Evolutionary conservation across 345 rosid species (phyloP).

Genomic region (Brassica napus): DNA sequence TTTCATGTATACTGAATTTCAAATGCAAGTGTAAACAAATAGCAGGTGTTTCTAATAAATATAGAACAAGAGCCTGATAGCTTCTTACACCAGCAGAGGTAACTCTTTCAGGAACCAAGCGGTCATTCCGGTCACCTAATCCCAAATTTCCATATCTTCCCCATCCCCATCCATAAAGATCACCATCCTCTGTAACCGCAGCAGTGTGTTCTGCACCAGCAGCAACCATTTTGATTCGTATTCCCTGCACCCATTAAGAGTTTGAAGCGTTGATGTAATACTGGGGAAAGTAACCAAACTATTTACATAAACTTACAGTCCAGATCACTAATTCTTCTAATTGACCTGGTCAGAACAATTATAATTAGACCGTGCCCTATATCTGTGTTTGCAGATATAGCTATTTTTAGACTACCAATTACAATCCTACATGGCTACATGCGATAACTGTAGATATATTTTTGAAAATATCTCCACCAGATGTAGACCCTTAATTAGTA

Average conservation of each 20-base stretch:
- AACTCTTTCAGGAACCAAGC: constrained; percentile 84
- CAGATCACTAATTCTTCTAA: too few species aligned
- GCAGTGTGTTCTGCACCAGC: constrained; percentile 99
- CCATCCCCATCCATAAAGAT: constrained; percentile 99
- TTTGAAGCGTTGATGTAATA: constrained; percentile 1
- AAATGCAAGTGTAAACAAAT: constrained; percentile 5
- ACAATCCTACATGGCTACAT: not conserved
- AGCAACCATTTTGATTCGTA: constrained; percentile 81
- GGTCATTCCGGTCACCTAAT: constrained; percentile 92
- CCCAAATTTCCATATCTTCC: constrained; percentile 97
- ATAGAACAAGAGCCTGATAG: constrained; percentile 20
- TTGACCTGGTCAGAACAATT: not conserved
- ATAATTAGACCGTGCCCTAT: not conserved
- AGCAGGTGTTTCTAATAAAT: too few species aligned
- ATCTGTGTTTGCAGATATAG: not conserved
- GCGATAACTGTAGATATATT: too few species aligned
- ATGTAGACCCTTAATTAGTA: constrained; percentile 29
- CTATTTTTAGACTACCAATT: not conserved
- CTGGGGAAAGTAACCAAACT: not conserved
- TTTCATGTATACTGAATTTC: not conserved
- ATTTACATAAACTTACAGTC: constrained; percentile 1
- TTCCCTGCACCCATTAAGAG: constrained; percentile 57
- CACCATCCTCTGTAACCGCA: constrained; percentile 90
- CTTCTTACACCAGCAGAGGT: constrained; percentile 55
- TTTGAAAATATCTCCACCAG: not conserved